These are phyloP conservation scores for Cutaneotrichosporon sp. DNA, from an alignment of 1,284 basidiomycete genomes.

Conservation along the genomic window DNA sequence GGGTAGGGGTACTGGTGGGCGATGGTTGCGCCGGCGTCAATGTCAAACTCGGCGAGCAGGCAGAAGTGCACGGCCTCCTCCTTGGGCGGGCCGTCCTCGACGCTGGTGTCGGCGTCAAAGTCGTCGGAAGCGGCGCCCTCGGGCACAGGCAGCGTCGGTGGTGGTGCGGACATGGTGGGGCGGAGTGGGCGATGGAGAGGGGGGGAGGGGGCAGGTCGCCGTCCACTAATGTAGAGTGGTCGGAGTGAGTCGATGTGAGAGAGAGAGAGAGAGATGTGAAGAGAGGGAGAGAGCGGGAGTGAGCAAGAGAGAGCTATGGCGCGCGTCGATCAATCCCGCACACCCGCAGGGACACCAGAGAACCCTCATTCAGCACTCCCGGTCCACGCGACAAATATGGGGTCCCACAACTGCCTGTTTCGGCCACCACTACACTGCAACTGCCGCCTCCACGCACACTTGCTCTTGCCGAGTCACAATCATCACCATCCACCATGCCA, in stretches of 20 bases:
- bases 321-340: no score
- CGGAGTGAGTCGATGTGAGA: no score
- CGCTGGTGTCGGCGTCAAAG: slow-evolving; percentile 23
- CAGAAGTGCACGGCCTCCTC: slow-evolving; percentile 83
- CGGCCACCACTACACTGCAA: no score
- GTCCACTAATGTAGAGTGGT: no score
- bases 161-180: slow-evolving; percentile 6
- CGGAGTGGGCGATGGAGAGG: no score
- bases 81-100: slow-evolving; percentile 11
- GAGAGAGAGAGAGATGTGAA: no score
- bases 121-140: slow-evolving; percentile 12
- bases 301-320: no score
- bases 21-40: slow-evolving; percentile 84
- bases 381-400: not conserved
- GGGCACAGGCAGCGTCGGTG: slow-evolving; percentile 5
- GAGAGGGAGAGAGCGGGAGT: no score
- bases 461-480: not conserved
- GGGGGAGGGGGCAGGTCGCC: no score
- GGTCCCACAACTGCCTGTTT: not conserved
- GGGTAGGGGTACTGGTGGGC: slow-evolving; percentile 93
- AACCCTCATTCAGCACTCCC: not conserved
- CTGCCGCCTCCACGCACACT: no score
- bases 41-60: slow-evolving; percentile 92
- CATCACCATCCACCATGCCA: slow-evolving; percentile 2
- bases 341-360: no score